These are phyloP conservation scores for Gypsophila paniculata DNA, from an alignment of 179 eudicot genomes.

Conservation along the genomic window DNA sequence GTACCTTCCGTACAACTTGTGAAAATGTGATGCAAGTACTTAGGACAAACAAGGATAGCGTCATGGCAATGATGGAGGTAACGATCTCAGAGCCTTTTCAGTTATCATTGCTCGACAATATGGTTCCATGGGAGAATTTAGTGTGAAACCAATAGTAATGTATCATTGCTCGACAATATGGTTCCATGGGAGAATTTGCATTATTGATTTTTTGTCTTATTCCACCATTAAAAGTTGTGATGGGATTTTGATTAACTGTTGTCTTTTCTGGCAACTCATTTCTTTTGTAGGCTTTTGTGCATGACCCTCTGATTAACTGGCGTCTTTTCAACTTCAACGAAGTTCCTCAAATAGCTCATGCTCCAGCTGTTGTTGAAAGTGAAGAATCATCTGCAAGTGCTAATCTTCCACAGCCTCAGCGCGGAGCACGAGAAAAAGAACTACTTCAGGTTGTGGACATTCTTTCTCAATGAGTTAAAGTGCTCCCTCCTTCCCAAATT, in stretches of 20 bases:
- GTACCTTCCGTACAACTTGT: constrained; percentile 94
- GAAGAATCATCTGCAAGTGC: constrained; percentile 59
- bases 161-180: not conserved
- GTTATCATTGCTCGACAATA: not conserved
- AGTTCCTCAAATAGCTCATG: constrained; percentile 85
- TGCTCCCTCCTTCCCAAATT: not conserved
- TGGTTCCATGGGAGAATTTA: not conserved
- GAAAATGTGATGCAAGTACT: constrained; percentile 99
- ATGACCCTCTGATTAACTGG: constrained; percentile 97
- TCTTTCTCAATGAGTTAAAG: not conserved
- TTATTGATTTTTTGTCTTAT: not conserved
- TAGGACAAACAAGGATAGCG: constrained; percentile 88
- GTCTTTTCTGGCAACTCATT: not conserved
- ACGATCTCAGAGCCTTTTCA: constrained; percentile 8
- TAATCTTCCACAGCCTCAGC: constrained; percentile 78
- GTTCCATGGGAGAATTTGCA: not conserved
- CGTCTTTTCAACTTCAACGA: constrained; percentile 95
- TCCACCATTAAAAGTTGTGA: not conserved
- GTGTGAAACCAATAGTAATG: not conserved
- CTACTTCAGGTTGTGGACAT: constrained; percentile 66
- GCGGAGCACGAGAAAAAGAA: constrained; percentile 92
- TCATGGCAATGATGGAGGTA: constrained; percentile 99
- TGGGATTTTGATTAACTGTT: not conserved
- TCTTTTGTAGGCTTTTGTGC: constrained; percentile 81
- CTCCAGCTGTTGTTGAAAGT: constrained; percentile 52